Conservation (phyloP, 2,329 filamentous ascomycete genomes). For the Emmonsiellopsis sp. region DNA sequence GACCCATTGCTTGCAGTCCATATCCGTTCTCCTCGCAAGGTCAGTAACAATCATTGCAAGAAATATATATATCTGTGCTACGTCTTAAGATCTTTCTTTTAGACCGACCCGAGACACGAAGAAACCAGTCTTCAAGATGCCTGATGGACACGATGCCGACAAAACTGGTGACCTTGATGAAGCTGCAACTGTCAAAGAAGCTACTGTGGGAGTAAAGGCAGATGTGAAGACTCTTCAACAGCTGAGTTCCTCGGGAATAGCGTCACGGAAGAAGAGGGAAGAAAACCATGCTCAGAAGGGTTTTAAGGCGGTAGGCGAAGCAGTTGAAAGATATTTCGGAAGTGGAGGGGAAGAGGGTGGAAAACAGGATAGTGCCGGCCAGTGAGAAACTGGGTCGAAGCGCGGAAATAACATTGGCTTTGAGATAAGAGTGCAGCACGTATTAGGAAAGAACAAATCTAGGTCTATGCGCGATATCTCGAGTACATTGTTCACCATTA, state of each 20-base stretch:
- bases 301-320: background rate
- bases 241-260: conserved; percentile 5
- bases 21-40: no score
- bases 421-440: background rate
- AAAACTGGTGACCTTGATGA: no score
- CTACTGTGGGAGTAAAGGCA: conserved; percentile 1
- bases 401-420: background rate
- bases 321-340: background rate
- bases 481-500: background rate
- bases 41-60: no score
- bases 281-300: conserved; percentile 1
- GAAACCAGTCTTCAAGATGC: no score
- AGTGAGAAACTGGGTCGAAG: no score
- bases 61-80: no score
- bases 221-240: conserved; percentile 9
- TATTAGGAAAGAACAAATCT: background rate
- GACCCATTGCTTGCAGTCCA: no score
- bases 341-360: background rate
- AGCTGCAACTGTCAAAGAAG: no score
- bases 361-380: background rate
- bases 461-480: background rate
- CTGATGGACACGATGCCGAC: no score
- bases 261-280: background rate
- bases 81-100: no score
- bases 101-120: no score